Evolutionary conservation across 1,139 yeast species (phyloP).

Genomic region (Pichiaceae sp.): DNA sequence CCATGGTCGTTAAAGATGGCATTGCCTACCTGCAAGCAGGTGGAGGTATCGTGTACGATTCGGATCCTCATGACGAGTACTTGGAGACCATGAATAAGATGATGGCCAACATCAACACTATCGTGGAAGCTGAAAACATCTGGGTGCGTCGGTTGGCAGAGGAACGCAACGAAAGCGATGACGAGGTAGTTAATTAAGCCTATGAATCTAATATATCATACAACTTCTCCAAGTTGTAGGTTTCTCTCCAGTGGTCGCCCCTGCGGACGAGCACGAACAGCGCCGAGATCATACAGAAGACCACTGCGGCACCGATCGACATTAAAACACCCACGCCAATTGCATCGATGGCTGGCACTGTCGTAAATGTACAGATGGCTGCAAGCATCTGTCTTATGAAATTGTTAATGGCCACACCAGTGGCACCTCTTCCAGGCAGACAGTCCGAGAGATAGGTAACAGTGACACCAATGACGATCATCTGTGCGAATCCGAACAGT

Average conservation of each 20-base stretch:
- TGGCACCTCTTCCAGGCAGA: constrained; percentile 81
- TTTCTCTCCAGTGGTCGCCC: constrained; percentile 60
- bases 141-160: constrained; percentile 44
- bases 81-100: constrained; percentile 95
- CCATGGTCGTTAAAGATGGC: constrained; percentile 91
- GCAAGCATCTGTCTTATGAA: constrained; percentile 67
- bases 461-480: constrained; percentile 78
- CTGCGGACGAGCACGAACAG: constrained; percentile 43
- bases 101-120: constrained; percentile 86
- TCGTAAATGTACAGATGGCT: constrained; percentile 66
- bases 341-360: constrained; percentile 56
- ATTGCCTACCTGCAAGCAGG: constrained; percentile 94
- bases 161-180: constrained; percentile 18
- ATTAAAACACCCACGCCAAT: constrained; percentile 68
- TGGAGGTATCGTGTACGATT: constrained; percentile 94
- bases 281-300: constrained; percentile 34
- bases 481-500: constrained; percentile 71
- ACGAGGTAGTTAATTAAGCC: constrained; percentile 5
- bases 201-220: constrained; percentile 37
- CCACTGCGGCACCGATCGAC: constrained; percentile 54
- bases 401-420: constrained; percentile 81
- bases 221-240: constrained; percentile 49
- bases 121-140: constrained; percentile 79
- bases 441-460: constrained; percentile 79
- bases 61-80: constrained; percentile 93